Conservation (phyloP, 106 monocot genomes). For the Allium sativum region DNA sequence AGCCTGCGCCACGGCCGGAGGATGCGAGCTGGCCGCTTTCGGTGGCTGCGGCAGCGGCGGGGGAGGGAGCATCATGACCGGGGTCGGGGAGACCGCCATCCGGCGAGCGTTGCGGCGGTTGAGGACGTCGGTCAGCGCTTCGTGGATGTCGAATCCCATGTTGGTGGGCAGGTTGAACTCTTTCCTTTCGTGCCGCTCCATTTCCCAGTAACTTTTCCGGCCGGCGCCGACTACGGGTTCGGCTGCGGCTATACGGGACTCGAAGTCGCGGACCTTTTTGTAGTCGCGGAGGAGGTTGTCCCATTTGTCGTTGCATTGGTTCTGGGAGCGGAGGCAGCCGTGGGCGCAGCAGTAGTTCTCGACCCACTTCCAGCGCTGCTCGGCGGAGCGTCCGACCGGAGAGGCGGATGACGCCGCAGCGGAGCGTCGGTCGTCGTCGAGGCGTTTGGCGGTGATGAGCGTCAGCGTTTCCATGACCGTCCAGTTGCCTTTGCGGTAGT, state of each 20-base stretch:
- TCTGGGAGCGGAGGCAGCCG: slow-evolving; percentile 51
- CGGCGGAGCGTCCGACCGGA: slow-evolving; percentile 30
- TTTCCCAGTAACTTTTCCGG: slow-evolving; percentile 33
- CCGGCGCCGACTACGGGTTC: background rate
- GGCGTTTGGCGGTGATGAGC: slow-evolving; percentile 82
- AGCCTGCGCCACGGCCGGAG: background rate
- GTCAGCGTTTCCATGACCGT: slow-evolving; percentile 82
- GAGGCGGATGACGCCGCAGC: slow-evolving; percentile 2
- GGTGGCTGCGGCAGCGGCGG: background rate
- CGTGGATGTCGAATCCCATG: slow-evolving; percentile 58
- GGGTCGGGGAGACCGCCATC: background rate
- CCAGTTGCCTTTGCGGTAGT: slow-evolving; percentile 98
- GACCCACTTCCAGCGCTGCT: slow-evolving; percentile 73
- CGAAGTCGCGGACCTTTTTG: slow-evolving; percentile 60
- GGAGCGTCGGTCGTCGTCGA: slow-evolving; percentile 69
- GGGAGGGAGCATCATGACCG: slow-evolving; percentile 7
- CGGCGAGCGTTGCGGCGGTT: slow-evolving; percentile 43
- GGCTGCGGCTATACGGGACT: slow-evolving; percentile 3
- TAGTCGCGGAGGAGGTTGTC: slow-evolving; percentile 59
- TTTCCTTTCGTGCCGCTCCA: slow-evolving; percentile 33
- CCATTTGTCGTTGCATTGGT: slow-evolving; percentile 82
- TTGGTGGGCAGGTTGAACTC: slow-evolving; percentile 55
- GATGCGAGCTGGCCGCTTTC: background rate
- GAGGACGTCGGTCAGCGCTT: slow-evolving; percentile 67
- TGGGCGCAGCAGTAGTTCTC: slow-evolving; percentile 71